These are phyloP conservation scores for Kondoa malvinella DNA, from an alignment of 768 basidiomycete species.

Conservation along the genomic window DNA sequence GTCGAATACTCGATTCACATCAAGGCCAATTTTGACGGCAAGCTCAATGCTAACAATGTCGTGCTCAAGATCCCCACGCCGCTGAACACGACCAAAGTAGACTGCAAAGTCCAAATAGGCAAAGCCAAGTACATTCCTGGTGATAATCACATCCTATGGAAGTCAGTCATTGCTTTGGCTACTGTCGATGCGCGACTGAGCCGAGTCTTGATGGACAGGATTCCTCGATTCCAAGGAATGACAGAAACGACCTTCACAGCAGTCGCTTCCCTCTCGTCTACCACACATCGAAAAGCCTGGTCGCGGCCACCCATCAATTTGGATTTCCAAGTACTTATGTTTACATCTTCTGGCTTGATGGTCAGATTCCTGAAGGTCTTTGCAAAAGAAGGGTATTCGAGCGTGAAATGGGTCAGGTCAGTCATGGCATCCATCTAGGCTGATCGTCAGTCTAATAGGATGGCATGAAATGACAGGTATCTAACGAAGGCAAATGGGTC, in stretches of 20 bases:
- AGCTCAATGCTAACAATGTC: slow-evolving; percentile 82
- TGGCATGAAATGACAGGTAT: slow-evolving; percentile 13
- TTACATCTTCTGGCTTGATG: slow-evolving; percentile 85
- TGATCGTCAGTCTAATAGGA: background rate
- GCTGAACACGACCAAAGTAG: slow-evolving; percentile 76
- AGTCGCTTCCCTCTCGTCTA: slow-evolving; percentile 64
- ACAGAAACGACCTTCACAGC: slow-evolving; percentile 74
- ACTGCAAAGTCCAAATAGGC: slow-evolving; percentile 75
- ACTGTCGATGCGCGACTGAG: slow-evolving; percentile 4
- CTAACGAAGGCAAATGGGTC: slow-evolving; percentile 43
- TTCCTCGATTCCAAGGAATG: slow-evolving; percentile 79
- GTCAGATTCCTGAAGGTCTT: slow-evolving; percentile 97
- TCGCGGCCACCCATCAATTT: slow-evolving; percentile 93
- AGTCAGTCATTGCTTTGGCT: slow-evolving; percentile 44
- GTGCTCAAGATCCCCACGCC: slow-evolving; percentile 91
- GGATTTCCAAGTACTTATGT: slow-evolving; percentile 98
- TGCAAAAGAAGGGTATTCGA: slow-evolving; percentile 79
- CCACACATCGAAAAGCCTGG: slow-evolving; percentile 89
- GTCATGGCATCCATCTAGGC: background rate
- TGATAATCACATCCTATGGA: slow-evolving; percentile 95
- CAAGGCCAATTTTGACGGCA: slow-evolving; percentile 74
- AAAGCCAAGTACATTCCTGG: slow-evolving; percentile 96
- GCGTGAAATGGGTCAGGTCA: slow-evolving; percentile 25
- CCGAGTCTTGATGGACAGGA: slow-evolving; percentile 37
- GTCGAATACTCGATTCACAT: slow-evolving; percentile 80